These are phyloP conservation scores for Rhodosporidiobolus sp. DNA, from an alignment of 768 basidiomycete genomes.

Conservation along the genomic window DNA sequence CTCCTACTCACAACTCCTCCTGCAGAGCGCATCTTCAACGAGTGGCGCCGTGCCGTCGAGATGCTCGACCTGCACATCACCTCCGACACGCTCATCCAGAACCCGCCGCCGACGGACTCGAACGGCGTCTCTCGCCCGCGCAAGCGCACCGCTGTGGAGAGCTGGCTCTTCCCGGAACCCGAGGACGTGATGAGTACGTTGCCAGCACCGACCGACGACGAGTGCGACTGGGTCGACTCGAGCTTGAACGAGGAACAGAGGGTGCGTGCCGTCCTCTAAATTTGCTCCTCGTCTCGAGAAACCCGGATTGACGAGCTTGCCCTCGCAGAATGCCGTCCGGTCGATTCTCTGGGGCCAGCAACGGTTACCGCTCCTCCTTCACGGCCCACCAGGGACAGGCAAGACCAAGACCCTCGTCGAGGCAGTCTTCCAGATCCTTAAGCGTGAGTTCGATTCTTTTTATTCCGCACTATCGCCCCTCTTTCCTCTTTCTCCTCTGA, in stretches of 20 bases:
- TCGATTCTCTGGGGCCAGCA: constrained; percentile 39
- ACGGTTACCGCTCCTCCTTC: constrained; percentile 46
- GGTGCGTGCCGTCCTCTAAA: constrained; percentile 18
- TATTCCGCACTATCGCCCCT: too few species aligned
- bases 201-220: not conserved
- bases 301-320: not conserved
- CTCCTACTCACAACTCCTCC: not conserved
- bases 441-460: not conserved
- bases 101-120: not conserved
- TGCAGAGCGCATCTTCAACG: constrained; percentile 40
- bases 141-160: constrained; percentile 14
- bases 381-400: constrained; percentile 49
- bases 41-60: constrained; percentile 9
- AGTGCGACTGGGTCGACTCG: constrained; percentile 40
- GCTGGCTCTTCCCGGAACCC: constrained; percentile 46
- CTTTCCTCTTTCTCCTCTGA: too few species aligned
- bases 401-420: constrained; percentile 47
- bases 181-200: constrained; percentile 14
- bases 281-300: too few species aligned
- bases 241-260: constrained; percentile 48
- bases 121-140: not conserved
- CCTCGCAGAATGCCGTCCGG: constrained; percentile 40
- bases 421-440: constrained; percentile 47
- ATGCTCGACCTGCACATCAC: constrained; percentile 18
- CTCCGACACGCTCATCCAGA: not conserved